Percentiles rank a stretch among this genome's conserved stretches.
Conservation (phyloP, 106 monocot genomes). For the Posidonia australis region DNA sequence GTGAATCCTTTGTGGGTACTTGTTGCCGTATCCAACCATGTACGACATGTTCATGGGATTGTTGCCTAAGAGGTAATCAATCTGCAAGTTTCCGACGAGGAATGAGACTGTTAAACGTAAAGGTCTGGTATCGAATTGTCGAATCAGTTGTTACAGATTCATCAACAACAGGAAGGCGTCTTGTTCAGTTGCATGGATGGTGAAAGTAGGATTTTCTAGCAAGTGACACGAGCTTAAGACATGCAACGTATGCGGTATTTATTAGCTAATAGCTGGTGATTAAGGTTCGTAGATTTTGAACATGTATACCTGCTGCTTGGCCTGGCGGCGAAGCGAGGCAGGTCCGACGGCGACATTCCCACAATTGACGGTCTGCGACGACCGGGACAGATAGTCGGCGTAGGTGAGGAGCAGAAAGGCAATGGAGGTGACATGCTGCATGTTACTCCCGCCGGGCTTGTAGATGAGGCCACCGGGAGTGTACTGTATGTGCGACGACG, state of each 20-base stretch:
- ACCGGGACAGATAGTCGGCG: conserved; percentile 60
- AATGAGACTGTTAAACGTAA: too few species aligned
- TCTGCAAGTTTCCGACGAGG: conserved; percentile 12
- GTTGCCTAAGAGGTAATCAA: conserved; percentile 77
- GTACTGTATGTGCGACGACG: conserved; percentile 61
- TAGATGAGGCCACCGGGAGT: conserved; percentile 83
- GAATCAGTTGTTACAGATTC: too few species aligned
- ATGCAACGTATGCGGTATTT: too few species aligned
- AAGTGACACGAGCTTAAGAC: too few species aligned
- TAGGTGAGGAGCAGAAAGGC: conserved; percentile 83
- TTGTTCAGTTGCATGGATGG: too few species aligned
- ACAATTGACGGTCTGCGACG: conserved; percentile 61
- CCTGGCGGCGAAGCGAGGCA: conserved; percentile 45
- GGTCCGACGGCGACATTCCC: conserved; percentile 48
- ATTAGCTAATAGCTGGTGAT: not conserved
- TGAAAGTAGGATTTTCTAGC: too few species aligned
- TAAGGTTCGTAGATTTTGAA: too few species aligned
- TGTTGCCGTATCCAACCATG: conserved; percentile 80
- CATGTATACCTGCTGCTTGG: conserved; percentile 62
- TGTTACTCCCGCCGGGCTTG: conserved; percentile 93
- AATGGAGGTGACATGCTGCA: conserved; percentile 94
- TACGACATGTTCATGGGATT: conserved; percentile 96
- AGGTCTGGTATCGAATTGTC: too few species aligned
- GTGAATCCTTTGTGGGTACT: conserved; percentile 66
- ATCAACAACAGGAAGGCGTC: too few species aligned